These are phyloP conservation scores for Arthroderma uncinatum DNA, from an alignment of 2,329 filamentous ascomycete genomes.

Conservation along the genomic window DNA sequence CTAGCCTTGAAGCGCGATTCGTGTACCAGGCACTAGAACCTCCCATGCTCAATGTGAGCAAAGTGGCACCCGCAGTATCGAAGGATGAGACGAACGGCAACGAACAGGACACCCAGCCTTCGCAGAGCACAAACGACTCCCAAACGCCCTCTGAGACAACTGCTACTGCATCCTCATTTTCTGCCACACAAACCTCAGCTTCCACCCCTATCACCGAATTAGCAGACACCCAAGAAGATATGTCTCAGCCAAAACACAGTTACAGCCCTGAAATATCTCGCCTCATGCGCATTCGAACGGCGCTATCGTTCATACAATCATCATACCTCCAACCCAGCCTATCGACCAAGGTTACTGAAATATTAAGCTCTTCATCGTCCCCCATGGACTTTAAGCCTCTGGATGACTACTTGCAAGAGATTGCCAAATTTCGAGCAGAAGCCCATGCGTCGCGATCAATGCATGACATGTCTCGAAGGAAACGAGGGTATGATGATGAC, in stretches of 20 bases:
- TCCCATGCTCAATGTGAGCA: slow-evolving; percentile 58
- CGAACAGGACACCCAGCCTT: slow-evolving; percentile 13
- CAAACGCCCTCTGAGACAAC: slow-evolving; percentile 22
- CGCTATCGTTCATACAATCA: slow-evolving; percentile 40
- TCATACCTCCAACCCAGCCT: slow-evolving; percentile 38
- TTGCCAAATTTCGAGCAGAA: slow-evolving; percentile 59
- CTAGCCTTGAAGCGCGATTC: slow-evolving; percentile 76
- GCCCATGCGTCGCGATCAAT: slow-evolving; percentile 55
- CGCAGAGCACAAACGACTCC: slow-evolving; percentile 25
- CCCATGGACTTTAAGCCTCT: slow-evolving; percentile 59
- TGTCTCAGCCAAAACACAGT: slow-evolving; percentile 13
- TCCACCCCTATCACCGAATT: neutral
- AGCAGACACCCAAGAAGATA: slow-evolving; percentile 23
- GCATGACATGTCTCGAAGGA: slow-evolving; percentile 36
- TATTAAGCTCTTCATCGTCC: slow-evolving; percentile 28
- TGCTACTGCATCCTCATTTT: slow-evolving; percentile 21
- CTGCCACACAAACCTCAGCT: slow-evolving; percentile 4
- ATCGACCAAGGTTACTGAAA: slow-evolving; percentile 27
- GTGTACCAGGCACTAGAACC: slow-evolving; percentile 64
- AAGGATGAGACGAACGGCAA: slow-evolving; percentile 19
- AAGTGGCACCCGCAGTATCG: slow-evolving; percentile 22
- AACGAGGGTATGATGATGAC: slow-evolving; percentile 33
- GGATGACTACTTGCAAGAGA: slow-evolving; percentile 54
- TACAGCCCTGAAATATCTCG: slow-evolving; percentile 15
- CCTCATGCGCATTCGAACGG: slow-evolving; percentile 40